A percentile compares a stretch with the other conserved stretches of the same genome.
phyloP scores from a whole-genome alignment of 1,284 basidiomycete species.

The Heterobasidion occidentale region DNA sequence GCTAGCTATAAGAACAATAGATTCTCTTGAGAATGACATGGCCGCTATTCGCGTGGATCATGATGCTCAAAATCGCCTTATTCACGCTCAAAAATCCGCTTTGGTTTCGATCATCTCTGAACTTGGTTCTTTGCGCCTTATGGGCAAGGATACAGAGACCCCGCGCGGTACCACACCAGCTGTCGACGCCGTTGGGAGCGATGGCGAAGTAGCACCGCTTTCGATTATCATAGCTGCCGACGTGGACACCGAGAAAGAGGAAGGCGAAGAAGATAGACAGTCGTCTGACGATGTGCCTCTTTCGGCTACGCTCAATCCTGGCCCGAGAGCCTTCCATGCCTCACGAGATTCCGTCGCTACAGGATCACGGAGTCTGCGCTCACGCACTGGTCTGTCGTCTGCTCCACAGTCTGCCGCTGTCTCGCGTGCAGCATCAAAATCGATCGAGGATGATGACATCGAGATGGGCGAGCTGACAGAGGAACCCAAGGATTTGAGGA shows the following conservation, averaged over 20 bases:
- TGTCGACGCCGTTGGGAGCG: constrained; percentile 30
- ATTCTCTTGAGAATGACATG: constrained; percentile 69
- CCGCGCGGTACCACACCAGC: constrained; percentile 27
- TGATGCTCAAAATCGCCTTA: constrained; percentile 56
- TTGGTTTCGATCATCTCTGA: constrained; percentile 59
- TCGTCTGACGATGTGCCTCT: constrained; percentile 25
- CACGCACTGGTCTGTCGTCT: constrained; percentile 10
- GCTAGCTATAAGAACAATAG: constrained; percentile 45
- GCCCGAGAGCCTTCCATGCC: constrained; percentile 27
- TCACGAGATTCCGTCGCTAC: constrained; percentile 20
- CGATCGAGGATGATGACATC: constrained; percentile 53
- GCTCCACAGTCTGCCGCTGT: constrained; percentile 21
- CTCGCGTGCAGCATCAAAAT: constrained; percentile 9
- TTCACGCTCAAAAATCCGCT: constrained; percentile 59
- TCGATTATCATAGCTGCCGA: constrained; percentile 1
- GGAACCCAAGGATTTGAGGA: constrained; percentile 37
- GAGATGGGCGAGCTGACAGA: constrained; percentile 85
- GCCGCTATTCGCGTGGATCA: constrained; percentile 64
- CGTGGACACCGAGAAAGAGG: constrained; percentile 20
- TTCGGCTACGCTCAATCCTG: constrained; percentile 25
- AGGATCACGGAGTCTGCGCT: constrained; percentile 5
- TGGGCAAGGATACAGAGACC: constrained; percentile 57
- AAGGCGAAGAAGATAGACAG: constrained; percentile 24
- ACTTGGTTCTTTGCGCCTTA: constrained; percentile 48
- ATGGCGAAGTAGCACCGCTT: constrained; percentile 7